Percentiles rank a stretch among this genome's conserved stretches.
These are phyloP conservation scores for Posidonia australis DNA, from an alignment of 106 monocot species.

Conservation along the genomic window DNA sequence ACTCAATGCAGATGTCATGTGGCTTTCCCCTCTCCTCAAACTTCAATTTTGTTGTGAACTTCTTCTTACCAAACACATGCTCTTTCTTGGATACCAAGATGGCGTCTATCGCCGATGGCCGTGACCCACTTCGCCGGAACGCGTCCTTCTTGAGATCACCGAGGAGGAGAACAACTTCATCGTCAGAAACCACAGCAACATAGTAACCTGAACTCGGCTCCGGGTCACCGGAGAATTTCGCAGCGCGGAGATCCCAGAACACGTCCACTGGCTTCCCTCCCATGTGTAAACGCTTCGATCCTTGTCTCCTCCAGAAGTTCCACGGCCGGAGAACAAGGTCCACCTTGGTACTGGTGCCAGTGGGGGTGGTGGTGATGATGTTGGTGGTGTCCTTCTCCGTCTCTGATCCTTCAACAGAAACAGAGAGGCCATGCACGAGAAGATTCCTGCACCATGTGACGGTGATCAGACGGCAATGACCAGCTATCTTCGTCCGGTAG, in stretches of 20 bases:
- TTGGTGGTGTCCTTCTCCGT: neutral
- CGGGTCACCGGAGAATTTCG: constrained; percentile 41
- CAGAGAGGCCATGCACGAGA: constrained; percentile 45
- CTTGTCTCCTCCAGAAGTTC: constrained; percentile 63
- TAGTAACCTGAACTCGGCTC: constrained; percentile 64
- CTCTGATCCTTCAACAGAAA: constrained; percentile 31
- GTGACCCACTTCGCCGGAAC: constrained; percentile 12
- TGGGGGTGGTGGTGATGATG: neutral
- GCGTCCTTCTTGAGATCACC: constrained; percentile 59
- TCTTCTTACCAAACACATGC: constrained; percentile 62
- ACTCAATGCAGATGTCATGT: constrained; percentile 53
- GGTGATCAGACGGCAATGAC: constrained; percentile 36
- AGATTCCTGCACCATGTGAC: constrained; percentile 63
- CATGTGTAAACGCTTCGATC: constrained; percentile 31
- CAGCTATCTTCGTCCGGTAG: constrained; percentile 50
- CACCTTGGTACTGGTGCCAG: constrained; percentile 27
- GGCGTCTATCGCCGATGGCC: constrained; percentile 39
- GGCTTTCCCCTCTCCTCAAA: constrained; percentile 33
- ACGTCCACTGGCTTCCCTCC: constrained; percentile 30
- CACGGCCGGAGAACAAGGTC: constrained; percentile 47
- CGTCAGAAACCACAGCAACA: constrained; percentile 47
- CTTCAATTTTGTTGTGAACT: constrained; percentile 35
- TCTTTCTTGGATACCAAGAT: constrained; percentile 40
- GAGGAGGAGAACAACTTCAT: constrained; percentile 40
- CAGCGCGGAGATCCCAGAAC: constrained; percentile 56